Conservation (phyloP, 2,329 filamentous ascomycete genomes). For the Paecilomyces formosus region DNA sequence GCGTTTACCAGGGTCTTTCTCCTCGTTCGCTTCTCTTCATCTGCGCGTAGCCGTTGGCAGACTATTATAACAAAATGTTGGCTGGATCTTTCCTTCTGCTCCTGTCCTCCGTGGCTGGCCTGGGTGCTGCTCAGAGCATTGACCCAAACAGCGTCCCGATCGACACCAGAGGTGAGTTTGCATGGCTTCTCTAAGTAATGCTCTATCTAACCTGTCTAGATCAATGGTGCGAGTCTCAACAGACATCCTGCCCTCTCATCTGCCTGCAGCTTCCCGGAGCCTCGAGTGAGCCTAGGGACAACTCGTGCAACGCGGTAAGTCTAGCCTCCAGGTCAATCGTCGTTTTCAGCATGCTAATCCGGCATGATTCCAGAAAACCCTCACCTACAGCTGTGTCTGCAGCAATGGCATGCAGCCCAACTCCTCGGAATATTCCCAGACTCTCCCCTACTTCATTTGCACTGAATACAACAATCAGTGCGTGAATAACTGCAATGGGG, state of each 20-base stretch:
- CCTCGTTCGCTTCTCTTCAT: not conserved
- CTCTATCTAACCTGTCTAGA: constrained; percentile 17
- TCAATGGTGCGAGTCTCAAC: constrained; percentile 37
- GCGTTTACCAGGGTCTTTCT: not conserved
- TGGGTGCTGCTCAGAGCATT: constrained; percentile 30
- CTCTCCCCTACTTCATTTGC: constrained; percentile 57
- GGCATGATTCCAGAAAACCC: constrained; percentile 26
- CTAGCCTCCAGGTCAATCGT: too few species aligned
- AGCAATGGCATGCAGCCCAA: constrained; percentile 48
- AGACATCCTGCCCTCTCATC: constrained; percentile 36
- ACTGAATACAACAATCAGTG: constrained; percentile 51
- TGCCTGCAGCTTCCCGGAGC: constrained; percentile 35
- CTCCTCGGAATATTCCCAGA: constrained; percentile 54
- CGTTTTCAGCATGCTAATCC: not conserved
- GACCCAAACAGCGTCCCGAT: constrained; percentile 29
- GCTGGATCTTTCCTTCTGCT: constrained; percentile 18
- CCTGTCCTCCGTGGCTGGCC: constrained; percentile 20
- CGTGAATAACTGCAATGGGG: constrained; percentile 40
- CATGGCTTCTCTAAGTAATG: not conserved
- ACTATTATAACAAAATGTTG: constrained; percentile 19
- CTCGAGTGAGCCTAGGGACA: constrained; percentile 24
- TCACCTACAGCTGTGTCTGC: constrained; percentile 53
- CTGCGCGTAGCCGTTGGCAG: constrained; percentile 7
- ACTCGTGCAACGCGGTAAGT: constrained; percentile 35
- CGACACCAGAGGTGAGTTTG: constrained; percentile 27